These are phyloP conservation scores for Sugiyamaella paludigena DNA, from an alignment of 1,139 yeast species.

Conservation along the genomic window DNA sequence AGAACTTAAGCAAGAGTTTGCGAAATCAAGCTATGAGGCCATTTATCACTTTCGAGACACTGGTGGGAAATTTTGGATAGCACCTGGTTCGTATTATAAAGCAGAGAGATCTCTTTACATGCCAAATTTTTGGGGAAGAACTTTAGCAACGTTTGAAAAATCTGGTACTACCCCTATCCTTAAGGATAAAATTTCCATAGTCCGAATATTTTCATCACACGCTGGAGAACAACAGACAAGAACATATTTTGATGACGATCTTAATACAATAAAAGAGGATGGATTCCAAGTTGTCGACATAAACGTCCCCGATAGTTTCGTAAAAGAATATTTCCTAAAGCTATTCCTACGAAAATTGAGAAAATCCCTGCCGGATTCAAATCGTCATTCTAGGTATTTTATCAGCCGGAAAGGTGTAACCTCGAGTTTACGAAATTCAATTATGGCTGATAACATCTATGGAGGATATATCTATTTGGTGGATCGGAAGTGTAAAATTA, in stretches of 20 bases:
- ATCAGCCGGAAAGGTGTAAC: conserved; percentile 62
- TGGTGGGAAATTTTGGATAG: conserved; percentile 76
- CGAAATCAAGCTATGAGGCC: conserved; percentile 85
- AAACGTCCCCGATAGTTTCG: conserved; percentile 66
- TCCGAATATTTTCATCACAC: conserved; percentile 64
- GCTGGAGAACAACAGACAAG: conserved; percentile 70
- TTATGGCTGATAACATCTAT: conserved; percentile 70
- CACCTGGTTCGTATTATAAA: conserved; percentile 76
- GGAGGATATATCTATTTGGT: conserved; percentile 82
- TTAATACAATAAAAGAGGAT: conserved; percentile 30
- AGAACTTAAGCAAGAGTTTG: conserved; percentile 62
- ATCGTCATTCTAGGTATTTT: conserved; percentile 59
- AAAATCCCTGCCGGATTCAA: conserved; percentile 41
- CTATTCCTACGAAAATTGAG: conserved; percentile 45
- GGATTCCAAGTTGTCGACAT: conserved; percentile 69
- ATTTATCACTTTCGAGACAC: conserved; percentile 75
- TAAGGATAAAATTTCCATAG: conserved; percentile 57
- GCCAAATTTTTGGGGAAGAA: conserved; percentile 73
- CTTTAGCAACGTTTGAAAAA: conserved; percentile 46
- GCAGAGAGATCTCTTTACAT: conserved; percentile 74
- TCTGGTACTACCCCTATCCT: conserved; percentile 46
- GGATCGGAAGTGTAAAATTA: conserved; percentile 67
- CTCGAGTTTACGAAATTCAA: conserved; percentile 54
- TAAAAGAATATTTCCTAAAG: conserved; percentile 63
- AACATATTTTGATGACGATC: conserved; percentile 47